phyloP scores from a whole-genome alignment of 352 stramenopile species.

The Phytophthora fragariae region DNA sequence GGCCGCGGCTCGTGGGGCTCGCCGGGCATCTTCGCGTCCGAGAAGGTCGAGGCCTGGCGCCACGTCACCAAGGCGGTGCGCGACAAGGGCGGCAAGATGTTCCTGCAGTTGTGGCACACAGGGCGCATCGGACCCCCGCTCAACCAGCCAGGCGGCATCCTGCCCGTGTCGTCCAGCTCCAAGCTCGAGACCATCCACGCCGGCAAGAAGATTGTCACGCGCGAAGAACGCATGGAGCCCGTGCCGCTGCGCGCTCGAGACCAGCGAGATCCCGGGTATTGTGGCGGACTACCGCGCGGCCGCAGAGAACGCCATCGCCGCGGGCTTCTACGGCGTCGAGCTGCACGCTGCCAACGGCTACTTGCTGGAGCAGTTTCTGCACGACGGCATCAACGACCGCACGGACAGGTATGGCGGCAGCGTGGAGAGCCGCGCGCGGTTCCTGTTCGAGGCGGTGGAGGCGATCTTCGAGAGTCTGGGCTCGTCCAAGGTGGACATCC shows the following conservation, averaged over 20 bases:
- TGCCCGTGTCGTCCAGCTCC: too few relatives aligned
- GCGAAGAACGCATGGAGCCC: constrained; percentile 41
- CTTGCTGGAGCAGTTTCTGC: constrained; percentile 91
- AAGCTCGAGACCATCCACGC: constrained; percentile 38
- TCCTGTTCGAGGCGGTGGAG: constrained; percentile 79
- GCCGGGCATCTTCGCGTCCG: constrained; percentile 55
- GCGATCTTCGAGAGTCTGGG: constrained; percentile 25
- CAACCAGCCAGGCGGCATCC: too few relatives aligned
- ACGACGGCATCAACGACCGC: constrained; percentile 72
- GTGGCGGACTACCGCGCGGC: constrained; percentile 76
- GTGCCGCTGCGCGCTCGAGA: constrained; percentile 65
- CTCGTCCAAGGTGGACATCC: constrained; percentile 35
- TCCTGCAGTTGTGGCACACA: constrained; percentile 26
- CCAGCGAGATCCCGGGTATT: constrained; percentile 71
- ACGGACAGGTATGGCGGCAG: constrained; percentile 85
- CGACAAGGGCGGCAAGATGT: constrained; percentile 73
- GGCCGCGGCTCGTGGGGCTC: constrained; percentile 43
- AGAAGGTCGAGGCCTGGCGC: constrained; percentile 62
- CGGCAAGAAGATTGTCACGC: constrained; percentile 37
- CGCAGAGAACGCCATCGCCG: constrained; percentile 63
- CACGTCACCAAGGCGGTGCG: constrained; percentile 71
- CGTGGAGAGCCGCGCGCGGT: constrained; percentile 78
- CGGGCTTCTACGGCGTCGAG: constrained; percentile 93
- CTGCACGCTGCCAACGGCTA: constrained; percentile 92
- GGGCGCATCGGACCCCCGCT: too few relatives aligned